These are phyloP conservation scores for Populus hybrid DNA, from an alignment of 441 rosid genomes.

Conservation along the genomic window DNA sequence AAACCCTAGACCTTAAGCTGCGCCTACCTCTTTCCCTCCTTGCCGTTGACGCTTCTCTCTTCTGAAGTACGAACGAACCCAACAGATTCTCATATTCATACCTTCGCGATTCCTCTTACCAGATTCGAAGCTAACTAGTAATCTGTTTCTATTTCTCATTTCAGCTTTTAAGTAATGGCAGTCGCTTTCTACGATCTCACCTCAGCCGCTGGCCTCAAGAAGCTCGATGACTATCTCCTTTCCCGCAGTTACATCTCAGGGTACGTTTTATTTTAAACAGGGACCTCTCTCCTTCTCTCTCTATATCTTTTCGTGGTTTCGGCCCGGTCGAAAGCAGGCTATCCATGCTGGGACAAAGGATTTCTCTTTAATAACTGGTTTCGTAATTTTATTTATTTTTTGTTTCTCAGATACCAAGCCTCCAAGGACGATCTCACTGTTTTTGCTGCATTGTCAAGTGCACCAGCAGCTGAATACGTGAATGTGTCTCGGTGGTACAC, in stretches of 20 bases:
- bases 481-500: constrained; percentile 75
- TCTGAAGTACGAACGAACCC: not conserved
- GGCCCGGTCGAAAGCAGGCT: not conserved
- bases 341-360: not conserved
- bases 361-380: not conserved
- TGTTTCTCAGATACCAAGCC: constrained; percentile 65
- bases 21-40: not conserved
- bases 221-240: constrained; percentile 77
- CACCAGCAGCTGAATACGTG: constrained; percentile 67
- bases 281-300: too few relatives aligned
- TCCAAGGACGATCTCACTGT: constrained; percentile 84
- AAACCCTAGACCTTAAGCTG: not conserved
- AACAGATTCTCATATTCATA: not conserved
- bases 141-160: not conserved
- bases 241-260: constrained; percentile 77
- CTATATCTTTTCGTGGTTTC: not conserved
- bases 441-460: constrained; percentile 47
- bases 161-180: constrained; percentile 42
- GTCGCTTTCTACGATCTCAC: constrained; percentile 47
- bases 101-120: not conserved
- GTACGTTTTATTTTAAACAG: constrained; percentile 22
- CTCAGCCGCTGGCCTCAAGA: constrained; percentile 73
- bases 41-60: not conserved
- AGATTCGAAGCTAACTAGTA: not conserved
- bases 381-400: not conserved